These are phyloP conservation scores for Paraglomus occultum DNA, from an alignment of 192 early-diverging fungal species.

Conservation along the genomic window DNA sequence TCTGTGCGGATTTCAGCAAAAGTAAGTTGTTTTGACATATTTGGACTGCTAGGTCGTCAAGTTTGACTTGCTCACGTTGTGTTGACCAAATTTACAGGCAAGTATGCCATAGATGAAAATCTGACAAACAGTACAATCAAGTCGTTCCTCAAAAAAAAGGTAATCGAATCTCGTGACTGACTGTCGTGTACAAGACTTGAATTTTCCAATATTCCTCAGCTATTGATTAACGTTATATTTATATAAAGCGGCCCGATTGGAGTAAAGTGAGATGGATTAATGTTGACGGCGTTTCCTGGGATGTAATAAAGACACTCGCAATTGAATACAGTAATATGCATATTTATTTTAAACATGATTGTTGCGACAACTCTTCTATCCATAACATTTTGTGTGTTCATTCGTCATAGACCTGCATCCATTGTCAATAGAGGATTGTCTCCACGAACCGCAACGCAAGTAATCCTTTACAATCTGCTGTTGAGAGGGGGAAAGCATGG, in stretches of 20 bases:
- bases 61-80: too few species aligned
- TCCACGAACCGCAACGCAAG: slow-evolving; percentile 13
- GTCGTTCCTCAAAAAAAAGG: neutral
- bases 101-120: neutral
- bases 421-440: slow-evolving; percentile 36
- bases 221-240: neutral
- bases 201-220: neutral
- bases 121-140: neutral
- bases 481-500: too few species aligned
- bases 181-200: neutral
- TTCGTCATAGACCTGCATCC: slow-evolving; percentile 34
- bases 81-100: too few species aligned
- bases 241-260: slow-evolving; percentile 35
- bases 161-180: neutral
- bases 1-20: slow-evolving; percentile 1
- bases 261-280: slow-evolving; percentile 55
- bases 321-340: slow-evolving; percentile 36
- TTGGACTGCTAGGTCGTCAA: too few species aligned
- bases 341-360: neutral
- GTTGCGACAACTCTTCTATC: neutral
- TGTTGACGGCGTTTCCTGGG: slow-evolving; percentile 47
- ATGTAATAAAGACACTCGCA: slow-evolving; percentile 42
- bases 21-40: neutral
- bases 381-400: neutral
- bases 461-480: neutral